Evolutionary conservation across 176 grass and related monocot genomes (phyloP).

Genomic region (Urochloa ruziziensis): DNA sequence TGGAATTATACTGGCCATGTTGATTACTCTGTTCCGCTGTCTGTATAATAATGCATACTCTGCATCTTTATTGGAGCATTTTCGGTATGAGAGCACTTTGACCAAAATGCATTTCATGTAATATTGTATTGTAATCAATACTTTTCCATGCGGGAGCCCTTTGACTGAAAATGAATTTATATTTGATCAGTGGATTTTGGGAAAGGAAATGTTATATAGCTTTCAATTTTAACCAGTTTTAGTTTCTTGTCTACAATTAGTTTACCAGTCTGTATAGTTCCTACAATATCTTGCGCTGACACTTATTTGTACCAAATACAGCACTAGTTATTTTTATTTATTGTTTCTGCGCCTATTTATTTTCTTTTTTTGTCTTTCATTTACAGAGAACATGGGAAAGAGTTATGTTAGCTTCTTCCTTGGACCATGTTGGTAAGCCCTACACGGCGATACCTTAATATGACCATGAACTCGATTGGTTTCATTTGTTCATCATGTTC

Average conservation of each 20-base stretch:
- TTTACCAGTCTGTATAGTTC: not conserved
- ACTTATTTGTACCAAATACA: not conserved
- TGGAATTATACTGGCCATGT: no score
- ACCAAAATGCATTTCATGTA: not conserved
- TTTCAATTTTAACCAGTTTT: not conserved
- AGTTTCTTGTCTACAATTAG: not conserved
- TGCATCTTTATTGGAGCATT: not conserved
- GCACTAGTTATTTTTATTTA: not conserved
- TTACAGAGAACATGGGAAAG: constrained; percentile 96
- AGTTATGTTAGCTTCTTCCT: constrained; percentile 77
- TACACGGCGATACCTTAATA: not conserved
- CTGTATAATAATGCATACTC: not conserved
- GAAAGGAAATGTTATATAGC: not conserved
- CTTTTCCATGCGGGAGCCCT: not conserved
- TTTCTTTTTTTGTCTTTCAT: not conserved
- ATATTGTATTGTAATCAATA: not conserved
- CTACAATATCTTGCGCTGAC: not conserved
- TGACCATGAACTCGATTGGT: not conserved
- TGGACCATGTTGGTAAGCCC: constrained; percentile 76
- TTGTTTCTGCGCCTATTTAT: not conserved
- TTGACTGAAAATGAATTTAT: not conserved
- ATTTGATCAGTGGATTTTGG: not conserved
- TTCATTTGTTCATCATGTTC: not conserved
- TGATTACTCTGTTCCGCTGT: not conserved
- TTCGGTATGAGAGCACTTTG: not conserved